These are phyloP conservation scores for Termitomyces eurrhizus DNA, from an alignment of 768 basidiomycete genomes.

Conservation along the genomic window DNA sequence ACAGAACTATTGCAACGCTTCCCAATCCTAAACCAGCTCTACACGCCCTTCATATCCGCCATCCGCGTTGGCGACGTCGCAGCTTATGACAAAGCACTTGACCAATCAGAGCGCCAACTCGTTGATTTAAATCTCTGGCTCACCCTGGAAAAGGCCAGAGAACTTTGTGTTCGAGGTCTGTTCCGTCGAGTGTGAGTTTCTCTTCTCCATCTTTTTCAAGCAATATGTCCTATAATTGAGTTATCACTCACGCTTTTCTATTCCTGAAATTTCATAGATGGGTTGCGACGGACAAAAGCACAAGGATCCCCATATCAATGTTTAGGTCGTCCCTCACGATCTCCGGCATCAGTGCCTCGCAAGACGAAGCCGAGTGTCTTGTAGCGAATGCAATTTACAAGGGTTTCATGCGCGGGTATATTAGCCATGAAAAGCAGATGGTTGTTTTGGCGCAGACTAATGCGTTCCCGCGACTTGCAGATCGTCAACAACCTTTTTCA, in stretches of 20 bases:
- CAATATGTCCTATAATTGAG: conserved; percentile 7
- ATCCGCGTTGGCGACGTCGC: conserved; percentile 74
- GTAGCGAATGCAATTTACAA: conserved; percentile 95
- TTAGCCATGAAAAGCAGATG: conserved; percentile 93
- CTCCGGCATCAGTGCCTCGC: conserved; percentile 63
- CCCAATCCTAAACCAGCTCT: conserved; percentile 69
- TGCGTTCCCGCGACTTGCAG: conserved; percentile 75
- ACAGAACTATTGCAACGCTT: conserved; percentile 64
- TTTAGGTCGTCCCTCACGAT: conserved; percentile 75
- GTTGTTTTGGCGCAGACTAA: conserved; percentile 81
- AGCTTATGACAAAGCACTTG: conserved; percentile 78
- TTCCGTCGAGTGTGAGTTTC: conserved; percentile 70
- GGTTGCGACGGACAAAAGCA: conserved; percentile 68
- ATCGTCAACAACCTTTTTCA: conserved; percentile 53
- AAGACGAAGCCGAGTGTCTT: conserved; percentile 89
- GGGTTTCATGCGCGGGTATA: conserved; percentile 91
- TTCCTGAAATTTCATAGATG: conserved; percentile 47
- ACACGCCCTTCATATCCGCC: conserved; percentile 75
- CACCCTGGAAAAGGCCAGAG: conserved; percentile 82
- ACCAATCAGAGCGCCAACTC: conserved; percentile 63
- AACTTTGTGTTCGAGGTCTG: conserved; percentile 78
- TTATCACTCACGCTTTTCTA: neutral
- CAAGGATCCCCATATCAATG: conserved; percentile 76
- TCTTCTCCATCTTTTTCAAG: neutral
- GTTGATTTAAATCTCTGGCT: conserved; percentile 88